Base-by-base conservation (phyloP, 1,284 basidiomycete genomes). In the Peniophora sp. region DNA sequence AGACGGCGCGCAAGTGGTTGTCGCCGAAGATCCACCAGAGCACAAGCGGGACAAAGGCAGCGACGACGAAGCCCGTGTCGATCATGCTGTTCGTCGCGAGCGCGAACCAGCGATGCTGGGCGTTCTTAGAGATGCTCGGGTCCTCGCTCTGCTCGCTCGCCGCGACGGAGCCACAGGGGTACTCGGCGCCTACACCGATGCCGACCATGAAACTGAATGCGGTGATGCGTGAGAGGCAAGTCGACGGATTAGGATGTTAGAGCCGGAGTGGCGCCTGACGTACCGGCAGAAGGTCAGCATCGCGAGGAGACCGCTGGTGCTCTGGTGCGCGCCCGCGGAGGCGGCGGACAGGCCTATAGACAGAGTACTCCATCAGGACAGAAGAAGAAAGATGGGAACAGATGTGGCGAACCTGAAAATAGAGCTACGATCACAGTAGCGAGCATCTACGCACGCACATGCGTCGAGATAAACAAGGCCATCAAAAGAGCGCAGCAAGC, bases 121-220 rank as follows among this genome's bases (percentile, higher is more conserved):
- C 78, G 50, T 79, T 81, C 68, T 89, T 92, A 57, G 69, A 75
- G 60, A 96, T 84, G 2, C 78, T 81, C 19, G 77, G 71, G 61
- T 91, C 86, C 65, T 96, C 94, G 0, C 92, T 92, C 62, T 92
- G 89, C 64, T 97, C 94, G 1, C 89, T 88, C 2, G 88, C 87
- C 20, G 92, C 91, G n/a, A 97, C 92, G 2, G 85, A 89, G 6
- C 93, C 94, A 54, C 86, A 89, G 5, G 92, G 93, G 58, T 97
- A 96, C 65, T 95, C 91, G 11, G 92, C 92, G 23, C 92, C 93
- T 9, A 92, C 73, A 39, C 89, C 89, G 52, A 92, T 84, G 45
- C 89, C 91, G 50, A 91, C 73, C 9, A 93, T 66, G 71, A 92
- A 89, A 27, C 84, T 86, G 49, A 25, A 14, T 41, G 12, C 12